Evolutionary conservation across 139 green algal genomes (phyloP).

Genomic region (Micractinium sp.): DNA sequence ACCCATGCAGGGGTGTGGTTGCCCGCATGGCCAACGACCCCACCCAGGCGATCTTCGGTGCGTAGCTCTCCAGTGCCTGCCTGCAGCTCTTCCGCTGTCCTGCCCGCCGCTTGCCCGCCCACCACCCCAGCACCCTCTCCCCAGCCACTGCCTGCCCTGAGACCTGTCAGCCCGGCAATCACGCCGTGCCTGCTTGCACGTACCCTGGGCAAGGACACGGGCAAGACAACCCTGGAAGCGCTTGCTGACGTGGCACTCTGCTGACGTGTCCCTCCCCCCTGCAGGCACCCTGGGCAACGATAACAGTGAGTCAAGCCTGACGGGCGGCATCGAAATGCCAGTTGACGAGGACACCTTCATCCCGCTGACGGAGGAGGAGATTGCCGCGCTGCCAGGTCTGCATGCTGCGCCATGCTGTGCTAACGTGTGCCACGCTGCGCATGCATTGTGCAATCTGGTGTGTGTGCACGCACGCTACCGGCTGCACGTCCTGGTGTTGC

Average conservation of each 20-base stretch:
- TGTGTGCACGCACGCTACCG: no score
- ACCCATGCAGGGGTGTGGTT: neutral
- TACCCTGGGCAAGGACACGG: no score
- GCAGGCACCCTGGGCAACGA: neutral
- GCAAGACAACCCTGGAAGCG: no score
- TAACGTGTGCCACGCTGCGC: neutral
- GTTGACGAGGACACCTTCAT: neutral
- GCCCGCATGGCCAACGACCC: neutral
- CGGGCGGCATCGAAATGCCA: neutral
- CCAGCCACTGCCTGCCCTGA: neutral
- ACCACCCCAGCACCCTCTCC: no score
- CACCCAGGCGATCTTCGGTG: slow-evolving; percentile 10
- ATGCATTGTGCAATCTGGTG: no score
- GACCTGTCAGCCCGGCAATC: neutral
- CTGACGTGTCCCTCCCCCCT: neutral
- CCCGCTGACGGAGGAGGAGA: neutral
- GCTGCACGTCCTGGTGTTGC: no score
- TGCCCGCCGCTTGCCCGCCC: neutral
- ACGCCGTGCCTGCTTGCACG: neutral
- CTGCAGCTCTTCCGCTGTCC: neutral
- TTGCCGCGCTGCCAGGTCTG: neutral
- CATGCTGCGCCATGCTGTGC: neutral
- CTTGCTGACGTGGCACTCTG: neutral
- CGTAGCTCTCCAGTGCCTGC: neutral
- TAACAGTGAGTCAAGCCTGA: neutral